A percentile compares a stretch with the other conserved stretches of the same genome.
Conservation (phyloP, 75 land plant species). For the Pinus tabuliformis region DNA sequence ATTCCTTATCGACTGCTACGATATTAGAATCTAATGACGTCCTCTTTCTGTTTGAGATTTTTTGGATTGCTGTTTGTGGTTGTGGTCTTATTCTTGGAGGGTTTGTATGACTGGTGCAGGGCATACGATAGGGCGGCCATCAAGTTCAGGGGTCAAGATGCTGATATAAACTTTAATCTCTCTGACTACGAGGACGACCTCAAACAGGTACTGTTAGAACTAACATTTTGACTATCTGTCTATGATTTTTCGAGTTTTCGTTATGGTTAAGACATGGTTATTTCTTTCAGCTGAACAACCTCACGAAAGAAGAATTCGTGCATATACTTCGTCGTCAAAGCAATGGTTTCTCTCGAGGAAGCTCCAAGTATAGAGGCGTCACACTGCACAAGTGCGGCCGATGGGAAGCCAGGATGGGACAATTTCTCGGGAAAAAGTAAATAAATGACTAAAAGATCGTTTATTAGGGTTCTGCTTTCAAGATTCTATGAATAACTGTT, state of each 20-base stretch:
- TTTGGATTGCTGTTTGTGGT: not conserved
- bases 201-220: constrained; percentile 43
- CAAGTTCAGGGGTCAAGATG: constrained; percentile 79
- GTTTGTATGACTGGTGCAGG: constrained; percentile 23
- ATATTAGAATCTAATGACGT: not conserved
- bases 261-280: no score
- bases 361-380: constrained; percentile 43
- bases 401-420: constrained; percentile 53
- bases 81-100: not conserved
- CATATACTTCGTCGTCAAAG: constrained; percentile 44
- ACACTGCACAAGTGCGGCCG: constrained; percentile 48
- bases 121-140: constrained; percentile 95
- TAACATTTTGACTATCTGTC: no score
- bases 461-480: not conserved
- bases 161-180: constrained; percentile 88
- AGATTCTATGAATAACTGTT: no score
- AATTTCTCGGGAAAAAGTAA: constrained; percentile 49
- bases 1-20: not conserved
- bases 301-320: constrained; percentile 52
- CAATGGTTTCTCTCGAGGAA: constrained; percentile 40
- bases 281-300: constrained; percentile 24
- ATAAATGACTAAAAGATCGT: not conserved
- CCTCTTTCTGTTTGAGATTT: not conserved
- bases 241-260: no score
- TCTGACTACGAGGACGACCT: constrained; percentile 80